Evolutionary conservation across 78 protist species (phyloP).

Genomic region (Dictyostelium purpureum): DNA sequence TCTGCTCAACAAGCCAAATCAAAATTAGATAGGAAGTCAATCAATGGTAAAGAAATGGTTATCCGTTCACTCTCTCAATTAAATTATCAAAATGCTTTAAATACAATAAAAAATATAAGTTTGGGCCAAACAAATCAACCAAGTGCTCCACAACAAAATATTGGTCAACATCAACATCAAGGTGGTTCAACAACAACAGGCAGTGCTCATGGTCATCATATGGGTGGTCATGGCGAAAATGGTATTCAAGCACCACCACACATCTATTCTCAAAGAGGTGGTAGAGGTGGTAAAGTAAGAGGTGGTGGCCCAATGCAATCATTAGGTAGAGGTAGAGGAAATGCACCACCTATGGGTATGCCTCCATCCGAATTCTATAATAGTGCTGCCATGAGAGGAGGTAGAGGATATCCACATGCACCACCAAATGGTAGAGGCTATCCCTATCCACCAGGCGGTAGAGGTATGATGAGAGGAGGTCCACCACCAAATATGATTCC

Average conservation of each 20-base stretch:
- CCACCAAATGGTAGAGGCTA: background rate
- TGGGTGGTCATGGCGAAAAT: background rate
- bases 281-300: slow-evolving; percentile 36
- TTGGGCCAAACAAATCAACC: background rate
- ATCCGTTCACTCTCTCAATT: background rate
- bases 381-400: background rate
- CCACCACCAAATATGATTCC: background rate
- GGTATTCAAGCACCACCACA: background rate
- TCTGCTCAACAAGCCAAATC: slow-evolving; percentile 26
- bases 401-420: background rate
- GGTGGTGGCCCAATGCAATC: background rate
- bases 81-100: slow-evolving; percentile 41
- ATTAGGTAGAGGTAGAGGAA: background rate
- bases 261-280: slow-evolving; percentile 20
- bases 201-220: background rate
- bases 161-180: background rate
- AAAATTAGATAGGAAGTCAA: slow-evolving; percentile 9
- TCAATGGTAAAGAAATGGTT: slow-evolving; percentile 31
- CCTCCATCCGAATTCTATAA: background rate
- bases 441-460: background rate
- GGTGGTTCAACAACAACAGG: background rate
- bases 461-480: background rate
- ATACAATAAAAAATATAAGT: slow-evolving; percentile 15
- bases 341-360: background rate
- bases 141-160: background rate